These are phyloP conservation scores for Candida hispaniensis DNA, from an alignment of 805 yeast genomes.

Conservation along the genomic window DNA sequence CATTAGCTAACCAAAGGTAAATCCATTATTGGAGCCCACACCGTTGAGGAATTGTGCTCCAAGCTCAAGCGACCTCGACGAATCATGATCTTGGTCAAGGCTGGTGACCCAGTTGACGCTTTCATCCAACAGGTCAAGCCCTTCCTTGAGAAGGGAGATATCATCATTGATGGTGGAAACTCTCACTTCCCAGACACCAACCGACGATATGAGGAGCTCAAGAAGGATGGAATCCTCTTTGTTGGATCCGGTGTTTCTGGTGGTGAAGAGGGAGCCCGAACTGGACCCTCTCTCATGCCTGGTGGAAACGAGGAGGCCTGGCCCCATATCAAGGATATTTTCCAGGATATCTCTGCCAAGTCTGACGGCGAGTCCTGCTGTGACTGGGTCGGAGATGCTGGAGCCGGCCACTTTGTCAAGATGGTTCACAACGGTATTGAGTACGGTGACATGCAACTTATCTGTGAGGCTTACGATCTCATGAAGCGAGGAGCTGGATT, in stretches of 20 bases:
- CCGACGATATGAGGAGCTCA: slow-evolving; percentile 89
- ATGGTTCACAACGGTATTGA: slow-evolving; percentile 99
- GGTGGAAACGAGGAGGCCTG: slow-evolving; percentile 98
- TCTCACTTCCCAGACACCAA: slow-evolving; percentile 98
- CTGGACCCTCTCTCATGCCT: slow-evolving; percentile 99
- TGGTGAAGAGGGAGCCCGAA: slow-evolving; percentile 99
- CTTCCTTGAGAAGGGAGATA: slow-evolving; percentile 89
- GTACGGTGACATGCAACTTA: slow-evolving; percentile 99
- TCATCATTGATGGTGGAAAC: slow-evolving; percentile 99
- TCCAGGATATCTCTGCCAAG: slow-evolving; percentile 94
- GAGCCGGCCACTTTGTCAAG: slow-evolving; percentile 97
- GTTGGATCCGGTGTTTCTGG: slow-evolving; percentile 99
- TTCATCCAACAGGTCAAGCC: slow-evolving; percentile 85
- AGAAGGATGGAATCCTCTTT: slow-evolving; percentile 74
- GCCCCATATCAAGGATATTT: slow-evolving; percentile 95
- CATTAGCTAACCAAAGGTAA: slow-evolving; percentile 31
- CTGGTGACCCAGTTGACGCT: slow-evolving; percentile 89
- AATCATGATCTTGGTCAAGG: slow-evolving; percentile 87
- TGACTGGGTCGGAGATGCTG: slow-evolving; percentile 99
- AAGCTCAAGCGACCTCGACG: slow-evolving; percentile 96
- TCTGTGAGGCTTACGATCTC: slow-evolving; percentile 94
- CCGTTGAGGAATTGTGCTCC: slow-evolving; percentile 75
- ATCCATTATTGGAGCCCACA: slow-evolving; percentile 89
- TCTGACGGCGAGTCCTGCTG: slow-evolving; percentile 98
- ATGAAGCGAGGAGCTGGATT: slow-evolving; percentile 90